phyloP scores from a whole-genome alignment of 208 protist genomes.

The Leishmania guyanensis region DNA sequence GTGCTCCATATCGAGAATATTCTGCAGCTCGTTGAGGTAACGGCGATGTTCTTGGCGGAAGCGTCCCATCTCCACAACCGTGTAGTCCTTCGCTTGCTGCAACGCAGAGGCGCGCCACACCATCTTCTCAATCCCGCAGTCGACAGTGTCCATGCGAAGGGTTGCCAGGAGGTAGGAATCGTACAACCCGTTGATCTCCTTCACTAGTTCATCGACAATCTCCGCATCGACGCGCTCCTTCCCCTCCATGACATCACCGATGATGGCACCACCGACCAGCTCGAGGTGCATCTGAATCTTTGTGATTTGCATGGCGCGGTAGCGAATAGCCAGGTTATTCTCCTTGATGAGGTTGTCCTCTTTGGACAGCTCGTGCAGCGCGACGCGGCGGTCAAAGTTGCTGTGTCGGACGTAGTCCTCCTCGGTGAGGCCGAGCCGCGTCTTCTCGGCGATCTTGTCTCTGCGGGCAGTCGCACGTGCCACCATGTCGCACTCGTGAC shows the following conservation, averaged over 20 bases:
- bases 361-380: slow-evolving; percentile 47
- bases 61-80: slow-evolving; percentile 50
- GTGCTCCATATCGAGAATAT: slow-evolving; percentile 56
- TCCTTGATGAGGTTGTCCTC: slow-evolving; percentile 55
- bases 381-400: slow-evolving; percentile 68
- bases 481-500: slow-evolving; percentile 34
- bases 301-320: slow-evolving; percentile 73
- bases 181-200: slow-evolving; percentile 63
- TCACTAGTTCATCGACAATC: slow-evolving; percentile 55
- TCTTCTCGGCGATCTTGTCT: slow-evolving; percentile 58
- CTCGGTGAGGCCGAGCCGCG: slow-evolving; percentile 37
- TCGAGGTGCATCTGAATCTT: slow-evolving; percentile 75
- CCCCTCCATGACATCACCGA: slow-evolving; percentile 41
- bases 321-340: slow-evolving; percentile 63
- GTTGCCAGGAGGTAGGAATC: slow-evolving; percentile 48
- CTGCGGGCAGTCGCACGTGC: slow-evolving; percentile 43
- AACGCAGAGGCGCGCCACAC: slow-evolving; percentile 52
- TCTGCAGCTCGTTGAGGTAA: slow-evolving; percentile 49
- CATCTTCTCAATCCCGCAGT: slow-evolving; percentile 67
- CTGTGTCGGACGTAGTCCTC: slow-evolving; percentile 55
- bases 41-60: slow-evolving; percentile 61
- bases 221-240: slow-evolving; percentile 74
- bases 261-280: slow-evolving; percentile 72
- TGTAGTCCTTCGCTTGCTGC: slow-evolving; percentile 54
- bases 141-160: slow-evolving; percentile 52